These are phyloP conservation scores for Verruconis gallopava DNA, from an alignment of 2,329 filamentous ascomycete genomes.

Conservation along the genomic window DNA sequence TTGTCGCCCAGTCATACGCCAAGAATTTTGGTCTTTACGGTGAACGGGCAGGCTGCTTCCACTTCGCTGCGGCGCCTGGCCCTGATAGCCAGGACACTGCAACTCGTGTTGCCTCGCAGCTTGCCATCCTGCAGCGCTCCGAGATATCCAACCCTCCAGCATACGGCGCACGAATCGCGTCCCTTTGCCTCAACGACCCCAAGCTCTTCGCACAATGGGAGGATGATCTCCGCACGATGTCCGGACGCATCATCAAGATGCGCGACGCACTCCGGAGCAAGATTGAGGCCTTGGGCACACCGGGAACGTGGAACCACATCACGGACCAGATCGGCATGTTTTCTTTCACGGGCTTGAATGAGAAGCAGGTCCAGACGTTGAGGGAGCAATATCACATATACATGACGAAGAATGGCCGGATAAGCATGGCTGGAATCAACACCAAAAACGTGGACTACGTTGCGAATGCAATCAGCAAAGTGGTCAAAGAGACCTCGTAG, in stretches of 20 bases:
- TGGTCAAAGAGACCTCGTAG: constrained; percentile 45
- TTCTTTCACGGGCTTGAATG: constrained; percentile 72
- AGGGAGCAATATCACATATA: constrained; percentile 63
- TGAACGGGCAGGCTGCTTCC: constrained; percentile 91
- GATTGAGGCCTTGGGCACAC: constrained; percentile 74
- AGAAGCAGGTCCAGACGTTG: constrained; percentile 60
- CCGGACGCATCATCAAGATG: constrained; percentile 89
- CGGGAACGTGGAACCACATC: constrained; percentile 91
- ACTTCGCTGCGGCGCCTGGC: constrained; percentile 68
- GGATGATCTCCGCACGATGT: constrained; percentile 83
- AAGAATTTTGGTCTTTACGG: constrained; percentile 73
- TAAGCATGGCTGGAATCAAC: constrained; percentile 97
- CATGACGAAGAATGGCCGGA: constrained; percentile 95
- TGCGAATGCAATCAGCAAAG: constrained; percentile 75
- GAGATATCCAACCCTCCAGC: constrained; percentile 96
- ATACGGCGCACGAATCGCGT: constrained; percentile 83
- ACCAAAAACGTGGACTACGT: constrained; percentile 87
- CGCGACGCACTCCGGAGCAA: constrained; percentile 62
- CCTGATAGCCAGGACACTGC: constrained; percentile 50
- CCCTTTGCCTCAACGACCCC: constrained; percentile 69
- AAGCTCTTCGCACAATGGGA: constrained; percentile 84
- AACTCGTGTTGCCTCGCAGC: constrained; percentile 64
- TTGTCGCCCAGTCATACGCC: constrained; percentile 40
- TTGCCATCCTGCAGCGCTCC: constrained; percentile 87
- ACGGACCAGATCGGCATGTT: constrained; percentile 99